phyloP scores from a whole-genome alignment of 805 yeast genomes.

The Pichia kluyveri region DNA sequence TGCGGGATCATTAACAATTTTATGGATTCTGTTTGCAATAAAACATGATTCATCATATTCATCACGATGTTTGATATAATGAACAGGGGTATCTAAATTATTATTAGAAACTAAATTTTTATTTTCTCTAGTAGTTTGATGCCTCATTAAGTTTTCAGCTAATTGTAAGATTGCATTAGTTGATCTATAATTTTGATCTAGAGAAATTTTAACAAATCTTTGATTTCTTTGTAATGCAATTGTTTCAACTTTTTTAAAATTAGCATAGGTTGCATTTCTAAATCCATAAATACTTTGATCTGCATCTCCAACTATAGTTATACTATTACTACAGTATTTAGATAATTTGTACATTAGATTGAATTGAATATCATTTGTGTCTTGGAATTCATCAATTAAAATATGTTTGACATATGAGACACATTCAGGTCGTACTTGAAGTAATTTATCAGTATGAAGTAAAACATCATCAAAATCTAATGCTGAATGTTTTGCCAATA shows the following conservation, averaged over 20 bases:
- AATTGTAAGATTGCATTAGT: constrained; percentile 53
- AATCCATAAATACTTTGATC: constrained; percentile 92
- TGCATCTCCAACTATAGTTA: constrained; percentile 93
- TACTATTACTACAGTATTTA: constrained; percentile 36
- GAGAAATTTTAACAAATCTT: constrained; percentile 25
- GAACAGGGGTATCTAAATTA: constrained; percentile 36
- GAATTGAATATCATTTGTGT: constrained; percentile 73
- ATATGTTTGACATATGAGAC: constrained; percentile 54
- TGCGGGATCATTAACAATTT: constrained; percentile 32
- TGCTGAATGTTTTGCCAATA: constrained; percentile 32
- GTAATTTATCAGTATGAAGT: constrained; percentile 40
- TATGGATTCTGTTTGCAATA: constrained; percentile 46
- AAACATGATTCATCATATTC: constrained; percentile 48
- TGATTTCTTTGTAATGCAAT: constrained; percentile 20
- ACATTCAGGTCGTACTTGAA: constrained; percentile 34
- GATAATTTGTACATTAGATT: constrained; percentile 52
- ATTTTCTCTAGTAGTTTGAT: constrained; percentile 39
- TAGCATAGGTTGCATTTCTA: constrained; percentile 65
- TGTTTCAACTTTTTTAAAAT: constrained; percentile 48
- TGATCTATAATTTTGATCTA: constrained; percentile 76
- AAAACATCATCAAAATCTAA: constrained; percentile 84
- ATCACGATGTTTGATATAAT: constrained; percentile 27
- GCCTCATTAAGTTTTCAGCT: constrained; percentile 58
- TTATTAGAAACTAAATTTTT: constrained; percentile 41
- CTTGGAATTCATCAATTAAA: constrained; percentile 91